Conservation (phyloP, 768 basidiomycete genomes). For the Xerocomus potaroensis region DNA sequence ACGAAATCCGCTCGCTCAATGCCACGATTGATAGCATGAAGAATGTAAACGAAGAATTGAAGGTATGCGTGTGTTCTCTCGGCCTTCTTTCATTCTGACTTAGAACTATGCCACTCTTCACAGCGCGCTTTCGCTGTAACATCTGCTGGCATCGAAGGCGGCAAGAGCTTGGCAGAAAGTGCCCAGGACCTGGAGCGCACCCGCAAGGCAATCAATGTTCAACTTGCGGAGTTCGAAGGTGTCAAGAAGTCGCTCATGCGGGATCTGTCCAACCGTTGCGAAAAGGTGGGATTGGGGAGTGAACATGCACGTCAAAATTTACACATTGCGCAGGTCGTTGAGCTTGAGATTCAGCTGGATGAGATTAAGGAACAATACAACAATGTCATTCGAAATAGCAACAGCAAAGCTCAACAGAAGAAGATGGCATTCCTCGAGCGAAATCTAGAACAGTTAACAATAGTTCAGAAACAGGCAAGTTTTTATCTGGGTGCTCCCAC, state of each 20-base stretch:
- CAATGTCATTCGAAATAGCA: constrained; percentile 96
- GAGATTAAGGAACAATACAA: constrained; percentile 99
- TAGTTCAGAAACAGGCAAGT: constrained; percentile 93
- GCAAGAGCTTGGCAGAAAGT: constrained; percentile 94
- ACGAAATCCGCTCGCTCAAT: constrained; percentile 81
- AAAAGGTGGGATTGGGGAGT: constrained; percentile 63
- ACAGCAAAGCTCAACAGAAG: constrained; percentile 97
- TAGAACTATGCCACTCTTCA: background rate
- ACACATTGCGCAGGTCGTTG: constrained; percentile 71
- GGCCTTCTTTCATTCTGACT: constrained; percentile 5
- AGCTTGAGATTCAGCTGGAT: constrained; percentile 97
- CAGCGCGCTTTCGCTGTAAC: constrained; percentile 97
- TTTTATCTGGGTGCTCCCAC: background rate
- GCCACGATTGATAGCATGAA: constrained; percentile 89
- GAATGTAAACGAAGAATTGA: constrained; percentile 96
- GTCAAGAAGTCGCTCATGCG: constrained; percentile 99
- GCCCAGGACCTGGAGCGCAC: constrained; percentile 96
- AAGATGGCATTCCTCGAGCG: constrained; percentile 99
- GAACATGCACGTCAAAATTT: constrained; percentile 5
- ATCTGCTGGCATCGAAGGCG: constrained; percentile 94
- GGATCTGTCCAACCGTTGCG: constrained; percentile 98
- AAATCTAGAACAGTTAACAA: constrained; percentile 90
- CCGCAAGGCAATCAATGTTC: constrained; percentile 95
- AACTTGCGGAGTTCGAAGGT: constrained; percentile 96
- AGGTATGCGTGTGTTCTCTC: constrained; percentile 55